These are phyloP conservation scores for Leccinum variicolor DNA, from an alignment of 768 basidiomycete genomes.

Conservation along the genomic window DNA sequence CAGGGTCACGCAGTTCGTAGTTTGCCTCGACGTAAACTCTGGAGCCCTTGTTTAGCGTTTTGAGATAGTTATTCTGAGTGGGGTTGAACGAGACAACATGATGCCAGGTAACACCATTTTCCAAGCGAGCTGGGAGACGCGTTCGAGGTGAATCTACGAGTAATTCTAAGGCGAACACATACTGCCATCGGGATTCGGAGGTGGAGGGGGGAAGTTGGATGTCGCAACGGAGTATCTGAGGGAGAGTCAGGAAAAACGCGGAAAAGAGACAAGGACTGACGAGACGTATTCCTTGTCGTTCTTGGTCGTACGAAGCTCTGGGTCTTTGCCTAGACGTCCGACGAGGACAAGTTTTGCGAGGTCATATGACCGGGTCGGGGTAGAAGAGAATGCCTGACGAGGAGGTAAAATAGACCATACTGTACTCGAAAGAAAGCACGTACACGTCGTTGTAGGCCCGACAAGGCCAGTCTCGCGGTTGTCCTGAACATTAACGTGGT, in stretches of 20 bases:
- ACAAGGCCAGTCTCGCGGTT: conserved; percentile 42
- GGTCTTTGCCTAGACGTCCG: conserved; percentile 68
- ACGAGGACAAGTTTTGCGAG: conserved; percentile 75
- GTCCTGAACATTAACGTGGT: conserved; percentile 46
- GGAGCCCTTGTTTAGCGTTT: conserved; percentile 62
- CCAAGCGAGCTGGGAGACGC: conserved; percentile 45
- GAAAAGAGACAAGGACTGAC: conserved; percentile 40
- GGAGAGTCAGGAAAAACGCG: neutral
- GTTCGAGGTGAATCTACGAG: neutral
- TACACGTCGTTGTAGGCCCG: conserved; percentile 48
- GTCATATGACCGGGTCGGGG: conserved; percentile 51
- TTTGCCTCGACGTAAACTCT: conserved; percentile 80
- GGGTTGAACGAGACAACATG: conserved; percentile 71
- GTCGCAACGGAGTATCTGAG: conserved; percentile 78
- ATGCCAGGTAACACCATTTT: conserved; percentile 67
- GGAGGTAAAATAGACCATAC: neutral
- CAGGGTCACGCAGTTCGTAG: conserved; percentile 74
- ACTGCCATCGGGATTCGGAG: conserved; percentile 62
- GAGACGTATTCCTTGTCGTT: conserved; percentile 74
- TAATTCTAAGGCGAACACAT: conserved; percentile 21
- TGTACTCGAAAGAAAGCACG: conserved; percentile 19
- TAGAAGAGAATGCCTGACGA: conserved; percentile 62
- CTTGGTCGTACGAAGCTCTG: conserved; percentile 65
- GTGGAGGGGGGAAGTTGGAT: conserved; percentile 53
- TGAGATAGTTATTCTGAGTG: conserved; percentile 57